Conservation (phyloP, 139 green algal species). For the Micractinium conductrix region DNA sequence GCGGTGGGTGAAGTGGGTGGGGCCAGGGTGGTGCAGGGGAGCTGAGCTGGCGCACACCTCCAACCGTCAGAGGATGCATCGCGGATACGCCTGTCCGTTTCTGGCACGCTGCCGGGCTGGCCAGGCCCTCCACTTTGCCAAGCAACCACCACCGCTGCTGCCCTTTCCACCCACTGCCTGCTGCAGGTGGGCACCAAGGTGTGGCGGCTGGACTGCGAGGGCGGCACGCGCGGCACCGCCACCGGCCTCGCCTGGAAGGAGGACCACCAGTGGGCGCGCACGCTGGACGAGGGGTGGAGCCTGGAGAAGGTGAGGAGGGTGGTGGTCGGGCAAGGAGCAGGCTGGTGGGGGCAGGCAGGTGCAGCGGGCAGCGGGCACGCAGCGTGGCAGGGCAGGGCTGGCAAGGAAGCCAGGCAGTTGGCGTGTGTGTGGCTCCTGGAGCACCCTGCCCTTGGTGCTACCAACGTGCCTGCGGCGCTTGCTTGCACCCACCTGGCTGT, state of each 20-base stretch:
- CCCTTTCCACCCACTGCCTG: too few relatives aligned
- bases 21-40: not conserved
- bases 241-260: conserved; percentile 75
- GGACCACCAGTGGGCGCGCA: conserved; percentile 73
- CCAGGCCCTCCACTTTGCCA: not conserved
- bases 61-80: too few relatives aligned
- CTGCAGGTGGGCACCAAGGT: conserved; percentile 79
- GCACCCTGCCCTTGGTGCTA: too few relatives aligned
- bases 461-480: not conserved
- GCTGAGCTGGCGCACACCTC: too few relatives aligned
- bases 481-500: not conserved
- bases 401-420: too few relatives aligned
- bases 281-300: conserved; percentile 83
- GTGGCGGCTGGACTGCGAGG: conserved; percentile 69
- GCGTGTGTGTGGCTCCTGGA: too few relatives aligned
- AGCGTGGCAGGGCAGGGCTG: not conserved
- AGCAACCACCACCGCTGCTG: not conserved
- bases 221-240: conserved; percentile 54
- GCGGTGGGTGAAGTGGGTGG: conserved; percentile 56
- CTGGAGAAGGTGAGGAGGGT: conserved; percentile 36
- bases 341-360: not conserved
- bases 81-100: too few relatives aligned
- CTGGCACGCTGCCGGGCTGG: too few relatives aligned
- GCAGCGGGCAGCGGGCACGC: not conserved
- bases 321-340: not conserved